Conservation (phyloP, 1,284 basidiomycete species). For the Trametes sp. region DNA sequence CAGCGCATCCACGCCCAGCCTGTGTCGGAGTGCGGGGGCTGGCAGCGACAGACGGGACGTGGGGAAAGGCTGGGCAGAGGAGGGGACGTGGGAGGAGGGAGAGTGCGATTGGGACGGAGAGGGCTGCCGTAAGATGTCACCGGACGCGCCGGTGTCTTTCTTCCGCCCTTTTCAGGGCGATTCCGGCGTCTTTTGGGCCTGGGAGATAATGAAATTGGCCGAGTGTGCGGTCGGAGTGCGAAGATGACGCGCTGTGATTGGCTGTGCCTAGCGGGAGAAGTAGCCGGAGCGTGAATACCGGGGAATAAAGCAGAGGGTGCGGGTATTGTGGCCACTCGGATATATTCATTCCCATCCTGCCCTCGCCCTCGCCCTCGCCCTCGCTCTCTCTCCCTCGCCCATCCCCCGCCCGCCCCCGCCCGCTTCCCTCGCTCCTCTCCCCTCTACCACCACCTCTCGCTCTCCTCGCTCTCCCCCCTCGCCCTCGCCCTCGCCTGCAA, state of each 20-base stretch:
- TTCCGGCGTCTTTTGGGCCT: conserved; percentile 22
- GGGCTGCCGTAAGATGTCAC: conserved; percentile 17
- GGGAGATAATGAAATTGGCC: conserved; percentile 23
- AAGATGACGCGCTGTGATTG: conserved; percentile 10
- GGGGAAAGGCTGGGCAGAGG: too few species aligned
- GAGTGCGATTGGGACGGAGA: conserved; percentile 22
- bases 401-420: conserved; percentile 6
- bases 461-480: conserved; percentile 10
- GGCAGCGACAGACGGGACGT: too few species aligned
- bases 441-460: conserved; percentile 6
- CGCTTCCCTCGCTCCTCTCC: conserved; percentile 13
- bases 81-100: not conserved
- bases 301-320: conserved; percentile 20
- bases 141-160: conserved; percentile 29
- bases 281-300: conserved; percentile 32
- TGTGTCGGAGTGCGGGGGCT: not conserved
- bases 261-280: conserved; percentile 22
- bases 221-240: conserved; percentile 3
- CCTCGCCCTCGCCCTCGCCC: conserved; percentile 13
- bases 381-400: conserved; percentile 19
- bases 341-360: not conserved
- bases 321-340: not conserved
- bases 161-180: conserved; percentile 17
- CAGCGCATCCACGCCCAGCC: not conserved
- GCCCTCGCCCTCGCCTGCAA: conserved; percentile 10